Base-by-base conservation (phyloP, 768 basidiomycete genomes). In the Kwoniella botswanensis region DNA sequence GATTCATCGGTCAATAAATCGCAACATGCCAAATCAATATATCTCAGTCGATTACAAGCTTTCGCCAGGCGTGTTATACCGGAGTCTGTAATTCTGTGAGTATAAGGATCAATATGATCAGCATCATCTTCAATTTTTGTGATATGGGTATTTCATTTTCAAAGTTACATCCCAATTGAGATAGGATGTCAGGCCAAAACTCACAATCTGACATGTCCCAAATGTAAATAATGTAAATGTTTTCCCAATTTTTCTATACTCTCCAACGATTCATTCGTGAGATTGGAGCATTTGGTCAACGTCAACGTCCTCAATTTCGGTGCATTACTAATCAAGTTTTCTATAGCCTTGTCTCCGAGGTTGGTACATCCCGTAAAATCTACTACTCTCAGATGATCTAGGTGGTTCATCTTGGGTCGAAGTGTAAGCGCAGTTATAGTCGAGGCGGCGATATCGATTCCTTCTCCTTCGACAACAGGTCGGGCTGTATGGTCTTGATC, bases 21-120 rank as follows among this genome's bases (percentile, higher is more conserved):
- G 77, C 96, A 98, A 84, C 93, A 93, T 5, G 97, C 97, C 72
- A 99, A 90, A 84, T 99, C 97, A 74, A 99, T 90, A 82, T 98
- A 99, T 76, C 97, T 87, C 74, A 99, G 84, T 41, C 96, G 87
- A 0, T 92, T 94, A 84, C 97, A 99, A 44, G 89, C 87, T 54
- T 93, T 87, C 12, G 94, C 95, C 24, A 99, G 86, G 11, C 88
- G 87, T 66, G 89, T 90, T 44, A 99, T 91, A 9, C 92, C 93
- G 52, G 88, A 88, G 82, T 99, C 97, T 7, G 94, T 96, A 72
- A 98, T 94, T 76, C 89, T 90, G 74, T 11, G 24, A 13, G 24
- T n/a, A 24, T 21, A 22, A 44, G 61, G 42, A 18, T n/a, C 42
- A 9, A 26, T 46, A 24, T 29, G 29, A 29, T 26, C 4, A 29